Percentiles rank a stretch among this genome's conserved stretches.
Conservation (phyloP, 768 basidiomycete genomes). For the Russula abietina region DNA sequence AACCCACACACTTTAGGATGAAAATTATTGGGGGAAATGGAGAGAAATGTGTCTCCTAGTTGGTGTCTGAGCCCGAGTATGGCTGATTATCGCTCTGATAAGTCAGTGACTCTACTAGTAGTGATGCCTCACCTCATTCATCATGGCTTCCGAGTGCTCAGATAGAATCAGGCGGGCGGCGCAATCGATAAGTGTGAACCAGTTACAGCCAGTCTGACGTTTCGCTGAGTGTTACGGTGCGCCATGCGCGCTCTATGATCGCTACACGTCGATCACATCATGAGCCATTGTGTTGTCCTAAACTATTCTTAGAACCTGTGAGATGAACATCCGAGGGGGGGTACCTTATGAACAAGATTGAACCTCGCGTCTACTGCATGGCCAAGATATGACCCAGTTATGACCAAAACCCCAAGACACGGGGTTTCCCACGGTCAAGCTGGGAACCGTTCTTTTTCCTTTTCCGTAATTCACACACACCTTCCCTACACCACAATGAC, state of each 20-base stretch:
- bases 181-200: background rate
- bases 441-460: background rate
- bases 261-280: background rate
- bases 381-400: background rate
- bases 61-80: background rate
- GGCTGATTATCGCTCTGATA: too few species aligned
- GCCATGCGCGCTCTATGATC: background rate
- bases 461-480: background rate
- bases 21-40: background rate
- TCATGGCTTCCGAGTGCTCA: background rate
- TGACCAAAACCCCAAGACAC: background rate
- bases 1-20: too few species aligned
- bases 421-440: background rate
- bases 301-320: background rate
- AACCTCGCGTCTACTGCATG: background rate
- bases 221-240: background rate
- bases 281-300: background rate
- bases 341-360: background rate
- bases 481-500: background rate
- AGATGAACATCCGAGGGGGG: background rate
- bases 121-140: background rate
- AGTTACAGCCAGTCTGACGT: background rate
- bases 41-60: background rate
- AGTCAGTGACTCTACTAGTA: too few species aligned
- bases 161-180: background rate